Conservation (phyloP, 2,329 filamentous ascomycete species). For the Chaetomium strumarium region DNA sequence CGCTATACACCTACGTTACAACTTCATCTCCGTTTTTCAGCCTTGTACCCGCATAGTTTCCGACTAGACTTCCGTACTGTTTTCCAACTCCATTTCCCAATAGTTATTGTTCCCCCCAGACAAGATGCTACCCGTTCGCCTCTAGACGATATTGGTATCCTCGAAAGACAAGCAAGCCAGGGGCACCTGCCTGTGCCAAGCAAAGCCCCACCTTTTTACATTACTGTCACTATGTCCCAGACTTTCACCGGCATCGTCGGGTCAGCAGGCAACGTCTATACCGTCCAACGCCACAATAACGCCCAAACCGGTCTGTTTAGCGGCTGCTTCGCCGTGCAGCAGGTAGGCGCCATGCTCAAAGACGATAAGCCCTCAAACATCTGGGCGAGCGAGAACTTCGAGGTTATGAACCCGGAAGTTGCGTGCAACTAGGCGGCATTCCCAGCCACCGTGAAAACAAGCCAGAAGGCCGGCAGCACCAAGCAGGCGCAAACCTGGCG, state of each 20-base stretch:
- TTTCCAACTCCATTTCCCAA: too few species aligned
- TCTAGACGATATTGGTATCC: too few species aligned
- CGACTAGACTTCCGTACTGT: too few species aligned
- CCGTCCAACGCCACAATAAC: constrained; percentile 54
- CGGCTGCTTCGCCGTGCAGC: constrained; percentile 51
- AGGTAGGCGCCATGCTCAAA: constrained; percentile 43
- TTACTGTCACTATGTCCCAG: constrained; percentile 48
- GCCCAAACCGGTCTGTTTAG: constrained; percentile 50
- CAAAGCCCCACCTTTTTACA: constrained; percentile 51
- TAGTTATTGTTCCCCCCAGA: too few species aligned
- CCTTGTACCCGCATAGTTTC: too few species aligned
- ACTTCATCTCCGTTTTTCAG: too few species aligned
- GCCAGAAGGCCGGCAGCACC: constrained; percentile 35
- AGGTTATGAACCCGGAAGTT: constrained; percentile 43
- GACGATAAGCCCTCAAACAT: constrained; percentile 42
- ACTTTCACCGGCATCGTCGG: constrained; percentile 45
- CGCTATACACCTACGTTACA: too few species aligned
- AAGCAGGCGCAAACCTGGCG: constrained; percentile 29
- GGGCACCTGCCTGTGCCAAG: constrained; percentile 50
- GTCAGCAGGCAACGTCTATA: constrained; percentile 35
- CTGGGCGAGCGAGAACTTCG: constrained; percentile 39
- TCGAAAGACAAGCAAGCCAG: too few species aligned
- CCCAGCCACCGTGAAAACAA: constrained; percentile 38
- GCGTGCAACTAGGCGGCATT: constrained; percentile 47
- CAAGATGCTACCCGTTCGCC: too few species aligned